Evolutionary conservation across 176 grass and related monocot species (phyloP).

Genomic region (Typha latifolia): DNA sequence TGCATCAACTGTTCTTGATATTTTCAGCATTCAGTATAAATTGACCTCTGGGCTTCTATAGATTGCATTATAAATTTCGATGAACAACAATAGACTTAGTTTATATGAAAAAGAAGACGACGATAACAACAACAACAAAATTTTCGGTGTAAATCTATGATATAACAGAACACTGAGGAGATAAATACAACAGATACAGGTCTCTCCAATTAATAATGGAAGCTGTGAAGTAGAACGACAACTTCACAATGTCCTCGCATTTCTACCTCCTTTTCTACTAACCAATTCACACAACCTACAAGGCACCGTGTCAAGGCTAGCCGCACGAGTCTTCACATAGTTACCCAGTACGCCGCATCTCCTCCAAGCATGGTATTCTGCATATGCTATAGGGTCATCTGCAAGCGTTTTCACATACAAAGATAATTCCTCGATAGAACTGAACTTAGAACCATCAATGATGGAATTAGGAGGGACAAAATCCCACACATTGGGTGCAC

Average conservation of each 20-base stretch:
- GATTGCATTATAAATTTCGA: too few relatives aligned
- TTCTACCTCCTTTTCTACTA: constrained; percentile 60
- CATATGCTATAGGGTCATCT: constrained; percentile 71
- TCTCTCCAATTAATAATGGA: too few relatives aligned
- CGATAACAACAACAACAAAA: too few relatives aligned
- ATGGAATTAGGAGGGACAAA: constrained; percentile 84
- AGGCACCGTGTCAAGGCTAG: constrained; percentile 74
- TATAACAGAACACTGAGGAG: too few relatives aligned
- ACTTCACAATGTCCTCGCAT: constrained; percentile 41
- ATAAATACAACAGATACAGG: too few relatives aligned
- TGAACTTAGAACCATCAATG: constrained; percentile 80
- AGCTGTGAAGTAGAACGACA: too few relatives aligned
- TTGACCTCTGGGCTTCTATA: too few relatives aligned
- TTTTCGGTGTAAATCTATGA: too few relatives aligned
- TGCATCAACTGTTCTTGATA: too few relatives aligned
- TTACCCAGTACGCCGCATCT: constrained; percentile 69
- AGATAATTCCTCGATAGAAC: constrained; percentile 50
- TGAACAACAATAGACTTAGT: too few relatives aligned
- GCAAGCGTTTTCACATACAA: constrained; percentile 64
- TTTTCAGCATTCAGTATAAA: too few relatives aligned
- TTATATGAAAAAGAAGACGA: too few relatives aligned
- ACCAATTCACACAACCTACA: constrained; percentile 72
- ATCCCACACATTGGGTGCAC: constrained; percentile 74
- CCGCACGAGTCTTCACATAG: constrained; percentile 59
- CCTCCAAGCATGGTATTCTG: constrained; percentile 91